Base-by-base conservation (phyloP, 2,329 filamentous ascomycete species). In the Colletotrichum sp. region DNA sequence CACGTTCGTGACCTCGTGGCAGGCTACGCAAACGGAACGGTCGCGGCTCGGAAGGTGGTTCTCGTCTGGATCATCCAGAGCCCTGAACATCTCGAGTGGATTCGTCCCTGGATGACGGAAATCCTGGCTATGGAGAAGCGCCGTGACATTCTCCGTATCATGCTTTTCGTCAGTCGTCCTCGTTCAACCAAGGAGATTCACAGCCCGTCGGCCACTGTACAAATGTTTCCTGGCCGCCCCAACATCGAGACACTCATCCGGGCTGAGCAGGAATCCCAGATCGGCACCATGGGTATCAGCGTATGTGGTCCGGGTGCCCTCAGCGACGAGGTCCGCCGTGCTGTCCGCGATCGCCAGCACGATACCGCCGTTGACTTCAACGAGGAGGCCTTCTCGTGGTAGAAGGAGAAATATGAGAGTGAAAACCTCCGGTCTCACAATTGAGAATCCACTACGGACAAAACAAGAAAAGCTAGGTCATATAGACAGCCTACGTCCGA, bases 81-180 rank as follows among this genome's bases (percentile, higher is more conserved):
- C 78, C 93, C 93, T 78, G 94, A 95, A 84, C 93, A 95, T 81
- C 87, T 96, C 34, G 93, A 96, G 82, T 96, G 93, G 93, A 95
- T 95, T 80, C 89, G 93, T 61, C 93, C 93, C 9, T 95, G 93
- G 93, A 95, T 96, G 94, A 95, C 93, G 5, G 89, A 93, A 79
- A 95, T 95, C 75, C 87, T 95, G 51, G 90, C 90, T 72, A 93
- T 95, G 91, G 92, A 94, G 71, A 90, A 89, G 81, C 90, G 93
- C 64, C 90, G 94, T 70, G 93, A 95, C 73, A 89, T 93, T 66
- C 87, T 96, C 68, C 91, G 92, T 77, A 94, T 96, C 82, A 90
- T 95, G 85, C 90, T 96, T 68, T 96, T 95, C 81, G 92, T 96
- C 78, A 94, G 92, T 76, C 87, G 93, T 71, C 93, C 93, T 8